These are phyloP conservation scores for Calendula officinalis DNA, from an alignment of 129 eudicot species.

Conservation along the genomic window DNA sequence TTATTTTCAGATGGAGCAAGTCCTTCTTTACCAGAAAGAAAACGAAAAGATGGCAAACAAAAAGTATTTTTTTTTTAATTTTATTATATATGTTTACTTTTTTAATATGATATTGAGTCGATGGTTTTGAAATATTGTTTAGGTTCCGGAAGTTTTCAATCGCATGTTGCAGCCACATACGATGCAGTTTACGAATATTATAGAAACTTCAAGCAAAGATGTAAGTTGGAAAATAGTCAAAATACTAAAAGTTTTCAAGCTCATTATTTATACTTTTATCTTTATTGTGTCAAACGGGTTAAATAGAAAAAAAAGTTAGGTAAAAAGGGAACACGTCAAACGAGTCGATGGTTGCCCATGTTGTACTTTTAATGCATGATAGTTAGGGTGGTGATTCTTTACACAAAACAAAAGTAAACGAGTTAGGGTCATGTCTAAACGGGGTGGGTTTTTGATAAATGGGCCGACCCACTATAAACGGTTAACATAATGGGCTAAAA, in stretches of 20 bases:
- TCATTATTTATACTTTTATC: too few species aligned
- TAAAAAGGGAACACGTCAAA: too few species aligned
- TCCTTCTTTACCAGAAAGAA: conserved; percentile 63
- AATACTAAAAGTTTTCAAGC: too few species aligned
- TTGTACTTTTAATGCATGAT: too few species aligned
- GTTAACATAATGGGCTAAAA: conserved; percentile 3
- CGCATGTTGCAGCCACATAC: conserved; percentile 79
- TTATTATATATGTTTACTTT: too few species aligned
- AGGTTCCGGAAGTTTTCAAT: conserved; percentile 81
- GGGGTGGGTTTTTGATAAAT: background rate
- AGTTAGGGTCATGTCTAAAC: too few species aligned
- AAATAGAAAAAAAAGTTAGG: background rate
- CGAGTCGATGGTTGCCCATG: too few species aligned
- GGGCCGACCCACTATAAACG: conserved; percentile 3
- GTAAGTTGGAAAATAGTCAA: conserved; percentile 41
- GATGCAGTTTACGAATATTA: conserved; percentile 68
- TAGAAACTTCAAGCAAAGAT: conserved; percentile 90
- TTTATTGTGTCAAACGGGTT: background rate
- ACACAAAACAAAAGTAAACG: too few species aligned
- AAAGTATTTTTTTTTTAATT: conserved; percentile 40
- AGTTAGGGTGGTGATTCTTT: too few species aligned
- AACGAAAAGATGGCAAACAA: conserved; percentile 54
- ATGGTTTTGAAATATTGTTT: background rate
- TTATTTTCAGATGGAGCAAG: conserved; percentile 70
- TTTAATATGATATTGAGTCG: background rate